Conservation (phyloP, 1,284 basidiomycete genomes). For the Ceratobasidium sp. region DNA sequence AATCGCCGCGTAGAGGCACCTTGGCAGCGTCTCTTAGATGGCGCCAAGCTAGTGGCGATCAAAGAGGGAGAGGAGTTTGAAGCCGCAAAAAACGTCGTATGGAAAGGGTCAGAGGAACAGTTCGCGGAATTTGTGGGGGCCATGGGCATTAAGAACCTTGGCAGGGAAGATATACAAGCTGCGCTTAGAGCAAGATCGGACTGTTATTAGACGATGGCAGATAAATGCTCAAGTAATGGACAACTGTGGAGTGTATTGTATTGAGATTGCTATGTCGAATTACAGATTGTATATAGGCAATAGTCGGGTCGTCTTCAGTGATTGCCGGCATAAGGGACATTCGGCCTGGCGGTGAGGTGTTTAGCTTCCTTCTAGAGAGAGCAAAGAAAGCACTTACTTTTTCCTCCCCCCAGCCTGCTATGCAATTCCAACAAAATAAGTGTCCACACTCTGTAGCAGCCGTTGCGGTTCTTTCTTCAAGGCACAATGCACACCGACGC, state of each 20-base stretch:
- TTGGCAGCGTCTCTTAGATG: slow-evolving; percentile 76
- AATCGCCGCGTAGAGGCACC: slow-evolving; percentile 68
- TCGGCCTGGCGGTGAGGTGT: slow-evolving; percentile 67
- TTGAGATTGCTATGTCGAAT: slow-evolving; percentile 26
- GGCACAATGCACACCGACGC: slow-evolving; percentile 84
- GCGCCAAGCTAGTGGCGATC: slow-evolving; percentile 70
- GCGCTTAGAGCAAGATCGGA: slow-evolving; percentile 43
- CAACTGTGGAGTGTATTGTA: neutral
- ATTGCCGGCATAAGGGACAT: slow-evolving; percentile 88
- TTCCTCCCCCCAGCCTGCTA: slow-evolving; percentile 87
- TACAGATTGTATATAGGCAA: slow-evolving; percentile 88
- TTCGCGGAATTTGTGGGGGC: slow-evolving; percentile 44
- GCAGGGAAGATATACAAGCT: slow-evolving; percentile 39
- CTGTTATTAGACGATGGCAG: neutral
- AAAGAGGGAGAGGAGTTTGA: slow-evolving; percentile 52
- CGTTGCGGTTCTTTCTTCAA: slow-evolving; percentile 82
- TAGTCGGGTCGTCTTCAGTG: slow-evolving; percentile 74
- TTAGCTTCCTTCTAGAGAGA: neutral
- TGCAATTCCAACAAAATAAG: slow-evolving; percentile 94
- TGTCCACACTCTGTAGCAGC: slow-evolving; percentile 95
- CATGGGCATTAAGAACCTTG: slow-evolving; percentile 46
- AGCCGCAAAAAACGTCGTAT: slow-evolving; percentile 49
- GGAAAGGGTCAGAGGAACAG: slow-evolving; percentile 48
- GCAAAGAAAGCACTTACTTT: slow-evolving; percentile 62
- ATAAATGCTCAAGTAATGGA: neutral